Conservation (phyloP, 192 early-diverging fungal species). For the Backusella westeae region DNA sequence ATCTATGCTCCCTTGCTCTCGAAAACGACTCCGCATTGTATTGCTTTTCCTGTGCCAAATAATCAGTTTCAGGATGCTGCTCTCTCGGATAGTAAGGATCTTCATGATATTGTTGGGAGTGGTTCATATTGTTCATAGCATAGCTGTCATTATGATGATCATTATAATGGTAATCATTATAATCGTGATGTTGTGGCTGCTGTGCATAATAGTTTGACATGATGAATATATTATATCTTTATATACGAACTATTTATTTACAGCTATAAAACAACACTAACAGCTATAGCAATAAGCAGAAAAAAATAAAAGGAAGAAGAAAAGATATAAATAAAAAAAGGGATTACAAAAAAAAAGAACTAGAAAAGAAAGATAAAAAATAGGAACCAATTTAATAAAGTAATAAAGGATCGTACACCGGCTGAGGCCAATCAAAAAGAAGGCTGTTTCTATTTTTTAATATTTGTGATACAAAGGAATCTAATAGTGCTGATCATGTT, state of each 20-base stretch:
- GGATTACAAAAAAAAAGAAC: neutral
- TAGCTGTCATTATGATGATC: neutral
- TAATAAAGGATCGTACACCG: neutral
- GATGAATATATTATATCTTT: neutral
- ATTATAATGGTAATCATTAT: neutral
- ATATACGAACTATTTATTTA: neutral
- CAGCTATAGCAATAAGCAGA: neutral
- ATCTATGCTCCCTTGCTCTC: slow-evolving; percentile 8
- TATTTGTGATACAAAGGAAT: neutral
- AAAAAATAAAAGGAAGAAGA: neutral
- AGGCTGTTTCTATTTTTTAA: neutral
- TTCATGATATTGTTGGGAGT: neutral
- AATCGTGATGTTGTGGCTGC: neutral
- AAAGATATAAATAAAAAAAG: neutral
- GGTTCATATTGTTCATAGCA: neutral
- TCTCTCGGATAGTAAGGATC: neutral
- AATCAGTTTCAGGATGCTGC: neutral
- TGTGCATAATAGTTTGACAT: slow-evolving; percentile 5
- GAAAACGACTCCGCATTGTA: neutral
- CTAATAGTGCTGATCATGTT: neutral
- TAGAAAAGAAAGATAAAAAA: neutral
- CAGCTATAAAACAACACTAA: neutral
- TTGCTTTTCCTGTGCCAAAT: neutral
- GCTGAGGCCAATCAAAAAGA: neutral
- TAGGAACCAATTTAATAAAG: slow-evolving; percentile 2